Percentiles rank a stretch among this genome's conserved stretches.
Evolutionary conservation across 2,329 filamentous ascomycete species (phyloP).

Genomic region (Ophiocordyceps camponoti-rufipedis): DNA sequence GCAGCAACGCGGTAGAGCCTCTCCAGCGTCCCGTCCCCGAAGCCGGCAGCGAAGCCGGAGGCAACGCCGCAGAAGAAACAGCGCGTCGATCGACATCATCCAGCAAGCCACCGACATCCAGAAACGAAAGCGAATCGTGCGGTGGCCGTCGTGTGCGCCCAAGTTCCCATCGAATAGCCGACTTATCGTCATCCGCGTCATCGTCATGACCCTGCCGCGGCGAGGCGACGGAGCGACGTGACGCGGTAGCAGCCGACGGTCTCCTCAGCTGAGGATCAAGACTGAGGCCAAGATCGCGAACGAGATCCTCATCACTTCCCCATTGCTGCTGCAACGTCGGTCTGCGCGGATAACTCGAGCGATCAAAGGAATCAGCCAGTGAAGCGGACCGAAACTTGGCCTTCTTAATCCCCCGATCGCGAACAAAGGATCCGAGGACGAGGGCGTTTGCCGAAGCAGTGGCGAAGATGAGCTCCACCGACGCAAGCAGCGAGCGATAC

Average conservation of each 20-base stretch:
- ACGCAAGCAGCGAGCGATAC: conserved; percentile 75
- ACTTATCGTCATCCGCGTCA: no score
- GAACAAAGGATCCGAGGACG: conserved; percentile 79
- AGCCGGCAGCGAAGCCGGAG: neutral
- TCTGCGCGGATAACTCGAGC: conserved; percentile 17
- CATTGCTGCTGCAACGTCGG: conserved; percentile 46
- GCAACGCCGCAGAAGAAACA: neutral
- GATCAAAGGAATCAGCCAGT: conserved; percentile 44
- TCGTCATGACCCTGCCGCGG: neutral
- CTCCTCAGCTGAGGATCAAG: conserved; percentile 34
- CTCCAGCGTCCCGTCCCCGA: conserved; percentile 16
- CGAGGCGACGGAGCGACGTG: no score
- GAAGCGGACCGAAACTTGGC: conserved; percentile 43
- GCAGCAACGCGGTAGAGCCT: conserved; percentile 38
- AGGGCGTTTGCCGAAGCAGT: conserved; percentile 75
- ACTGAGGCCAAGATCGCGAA: conserved; percentile 59
- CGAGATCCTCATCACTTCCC: conserved; percentile 85
- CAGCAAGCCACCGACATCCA: conserved; percentile 66
- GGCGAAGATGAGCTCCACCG: conserved; percentile 77
- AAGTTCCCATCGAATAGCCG: no score
- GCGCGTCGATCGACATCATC: conserved; percentile 16
- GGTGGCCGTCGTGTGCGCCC: no score
- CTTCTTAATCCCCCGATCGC: conserved; percentile 82
- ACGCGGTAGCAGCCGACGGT: conserved; percentile 3
- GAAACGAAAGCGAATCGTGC: conserved; percentile 47